Percentiles rank a stretch among this genome's conserved stretches.
Conservation (phyloP, 148 eudicot genomes). For the Rhododendron henanense region DNA sequence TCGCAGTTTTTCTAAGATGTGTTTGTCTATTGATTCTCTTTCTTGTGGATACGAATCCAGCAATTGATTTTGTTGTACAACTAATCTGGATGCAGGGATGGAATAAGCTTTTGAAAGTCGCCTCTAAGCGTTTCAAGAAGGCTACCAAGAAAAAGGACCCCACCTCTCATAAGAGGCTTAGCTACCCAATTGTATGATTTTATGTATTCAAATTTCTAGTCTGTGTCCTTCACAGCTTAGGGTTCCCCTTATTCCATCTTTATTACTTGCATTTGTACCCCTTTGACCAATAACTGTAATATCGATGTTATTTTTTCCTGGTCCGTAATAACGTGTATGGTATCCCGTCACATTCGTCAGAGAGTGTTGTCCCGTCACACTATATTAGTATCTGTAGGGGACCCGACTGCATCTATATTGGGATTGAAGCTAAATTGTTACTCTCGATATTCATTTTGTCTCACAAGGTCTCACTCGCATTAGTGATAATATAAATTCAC, state of each 20-base stretch:
- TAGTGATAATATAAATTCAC: no score
- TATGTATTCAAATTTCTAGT: background rate
- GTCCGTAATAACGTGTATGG: no score
- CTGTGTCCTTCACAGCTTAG: background rate
- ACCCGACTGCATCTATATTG: no score
- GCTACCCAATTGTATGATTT: background rate
- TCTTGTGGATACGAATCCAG: background rate
- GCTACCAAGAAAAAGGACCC: conserved; percentile 21
- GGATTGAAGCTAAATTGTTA: no score
- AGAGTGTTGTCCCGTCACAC: no score
- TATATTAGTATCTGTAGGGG: no score
- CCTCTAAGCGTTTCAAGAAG: conserved; percentile 30
- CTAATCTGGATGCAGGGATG: conserved; percentile 28
- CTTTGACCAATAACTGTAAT: background rate
- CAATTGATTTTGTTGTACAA: background rate
- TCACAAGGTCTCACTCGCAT: background rate
- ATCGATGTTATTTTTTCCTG: background rate
- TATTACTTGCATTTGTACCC: background rate
- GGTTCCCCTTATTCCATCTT: background rate
- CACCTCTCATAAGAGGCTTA: conserved; percentile 3
- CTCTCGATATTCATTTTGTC: background rate
- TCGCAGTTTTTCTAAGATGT: background rate
- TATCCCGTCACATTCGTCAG: no score
- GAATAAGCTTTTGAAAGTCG: conserved; percentile 37
- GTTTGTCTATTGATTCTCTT: background rate